These are phyloP conservation scores for Kluyveromyces siamensis DNA, from an alignment of 805 yeast species.

Conservation along the genomic window DNA sequence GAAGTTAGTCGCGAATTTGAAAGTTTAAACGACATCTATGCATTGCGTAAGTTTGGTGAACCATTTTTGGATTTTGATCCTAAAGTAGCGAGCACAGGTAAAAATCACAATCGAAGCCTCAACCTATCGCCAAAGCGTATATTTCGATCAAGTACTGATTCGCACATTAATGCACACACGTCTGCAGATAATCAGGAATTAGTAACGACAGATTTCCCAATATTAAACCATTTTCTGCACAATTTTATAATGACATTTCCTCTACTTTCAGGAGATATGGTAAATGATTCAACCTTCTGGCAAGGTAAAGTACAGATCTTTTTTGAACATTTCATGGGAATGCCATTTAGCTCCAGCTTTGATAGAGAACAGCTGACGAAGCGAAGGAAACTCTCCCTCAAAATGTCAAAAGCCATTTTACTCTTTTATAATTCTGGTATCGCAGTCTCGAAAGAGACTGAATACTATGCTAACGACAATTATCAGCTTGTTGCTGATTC, in stretches of 20 bases:
- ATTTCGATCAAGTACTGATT: neutral
- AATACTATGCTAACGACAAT: constrained; percentile 35
- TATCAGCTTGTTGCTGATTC: constrained; percentile 18
- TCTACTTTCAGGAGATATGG: constrained; percentile 40
- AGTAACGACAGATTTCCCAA: constrained; percentile 44
- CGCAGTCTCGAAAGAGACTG: constrained; percentile 48
- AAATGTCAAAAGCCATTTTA: constrained; percentile 52
- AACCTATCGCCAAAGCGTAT: neutral
- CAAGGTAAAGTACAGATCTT: constrained; percentile 68
- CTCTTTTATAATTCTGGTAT: constrained; percentile 70
- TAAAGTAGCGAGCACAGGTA: constrained; percentile 6
- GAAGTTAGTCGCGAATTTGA: constrained; percentile 58
- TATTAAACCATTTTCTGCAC: constrained; percentile 56
- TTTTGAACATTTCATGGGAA: constrained; percentile 65
- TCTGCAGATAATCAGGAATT: neutral
- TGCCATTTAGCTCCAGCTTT: constrained; percentile 60
- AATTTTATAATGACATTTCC: constrained; percentile 67
- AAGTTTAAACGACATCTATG: constrained; percentile 46
- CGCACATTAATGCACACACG: neutral
- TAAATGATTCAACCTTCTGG: constrained; percentile 63
- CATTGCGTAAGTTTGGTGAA: constrained; percentile 62
- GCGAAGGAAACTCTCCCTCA: constrained; percentile 50
- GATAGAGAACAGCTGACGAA: constrained; percentile 75
- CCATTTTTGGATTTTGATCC: constrained; percentile 58
- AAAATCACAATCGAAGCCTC: neutral